Conservation (phyloP, 768 basidiomycete genomes). For the Russula sp. region DNA sequence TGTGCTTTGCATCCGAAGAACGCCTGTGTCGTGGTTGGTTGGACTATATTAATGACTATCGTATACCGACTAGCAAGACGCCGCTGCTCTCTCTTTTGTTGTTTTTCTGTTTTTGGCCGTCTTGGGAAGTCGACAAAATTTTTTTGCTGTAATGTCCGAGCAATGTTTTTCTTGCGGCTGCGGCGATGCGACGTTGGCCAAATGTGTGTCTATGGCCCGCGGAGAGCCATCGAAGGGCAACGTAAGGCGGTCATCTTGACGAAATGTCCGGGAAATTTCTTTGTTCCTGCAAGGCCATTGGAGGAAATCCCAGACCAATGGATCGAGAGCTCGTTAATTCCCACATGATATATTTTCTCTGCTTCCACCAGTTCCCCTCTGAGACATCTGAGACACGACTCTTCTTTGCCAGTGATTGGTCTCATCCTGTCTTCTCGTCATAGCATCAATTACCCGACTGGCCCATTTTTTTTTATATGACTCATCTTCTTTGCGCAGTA, state of each 20-base stretch:
- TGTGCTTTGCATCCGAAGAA: background rate
- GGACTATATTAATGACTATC: too few species aligned
- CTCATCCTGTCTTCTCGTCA: background rate
- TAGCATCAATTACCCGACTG: background rate
- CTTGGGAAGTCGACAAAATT: background rate
- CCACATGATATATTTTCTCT: background rate
- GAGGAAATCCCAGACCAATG: background rate
- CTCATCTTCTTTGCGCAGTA: background rate
- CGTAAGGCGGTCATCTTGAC: background rate
- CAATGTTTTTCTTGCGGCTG: background rate
- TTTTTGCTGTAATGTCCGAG: conserved; percentile 1
- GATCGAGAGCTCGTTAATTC: background rate
- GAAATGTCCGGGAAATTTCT: background rate
- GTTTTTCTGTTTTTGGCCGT: background rate
- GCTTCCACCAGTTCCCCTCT: background rate
- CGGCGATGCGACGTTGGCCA: background rate
- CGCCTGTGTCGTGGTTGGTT: background rate
- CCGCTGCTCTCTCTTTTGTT: background rate
- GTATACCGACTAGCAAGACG: background rate
- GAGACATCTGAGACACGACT: background rate
- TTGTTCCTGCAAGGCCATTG: background rate
- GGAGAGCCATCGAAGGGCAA: background rate
- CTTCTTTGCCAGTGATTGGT: background rate
- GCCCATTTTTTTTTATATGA: too few species aligned
- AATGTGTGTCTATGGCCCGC: background rate